phyloP scores from a whole-genome alignment of 441 rosid genomes.

The Eruca vesicaria region DNA sequence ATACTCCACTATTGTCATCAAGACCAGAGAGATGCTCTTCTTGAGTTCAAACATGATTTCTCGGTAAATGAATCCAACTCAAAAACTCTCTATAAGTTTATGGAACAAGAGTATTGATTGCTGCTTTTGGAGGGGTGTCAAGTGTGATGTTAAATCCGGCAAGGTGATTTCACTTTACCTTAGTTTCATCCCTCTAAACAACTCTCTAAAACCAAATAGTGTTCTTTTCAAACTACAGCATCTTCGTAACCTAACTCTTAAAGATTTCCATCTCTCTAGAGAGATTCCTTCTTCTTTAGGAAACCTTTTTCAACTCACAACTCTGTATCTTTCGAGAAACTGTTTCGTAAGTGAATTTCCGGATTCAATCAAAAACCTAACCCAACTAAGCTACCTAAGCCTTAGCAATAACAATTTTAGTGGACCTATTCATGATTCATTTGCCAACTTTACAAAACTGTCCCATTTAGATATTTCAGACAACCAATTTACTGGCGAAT shows the following conservation, averaged over 20 bases:
- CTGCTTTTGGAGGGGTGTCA: conserved; percentile 36
- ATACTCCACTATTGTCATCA: neutral
- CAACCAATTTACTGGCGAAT: neutral
- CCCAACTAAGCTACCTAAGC: neutral
- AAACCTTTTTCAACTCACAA: neutral
- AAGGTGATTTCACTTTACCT: conserved; percentile 31
- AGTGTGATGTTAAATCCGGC: neutral
- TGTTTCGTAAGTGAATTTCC: neutral
- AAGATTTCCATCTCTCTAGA: neutral
- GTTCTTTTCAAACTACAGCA: neutral
- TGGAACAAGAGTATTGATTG: conserved; percentile 34
- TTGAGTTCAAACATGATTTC: neutral
- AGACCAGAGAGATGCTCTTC: neutral
- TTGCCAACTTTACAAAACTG: neutral
- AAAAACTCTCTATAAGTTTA: neutral
- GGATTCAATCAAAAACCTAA: neutral
- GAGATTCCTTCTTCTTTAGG: neutral
- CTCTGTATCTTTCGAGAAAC: neutral
- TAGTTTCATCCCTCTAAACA: conserved; percentile 12
- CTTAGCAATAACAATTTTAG: neutral
- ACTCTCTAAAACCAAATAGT: neutral
- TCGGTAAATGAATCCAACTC: neutral
- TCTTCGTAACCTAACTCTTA: neutral
- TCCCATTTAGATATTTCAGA: neutral
- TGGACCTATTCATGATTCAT: neutral